These are phyloP conservation scores for Thymus quinquecostatus DNA, from an alignment of 257 asterid species.

Conservation along the genomic window DNA sequence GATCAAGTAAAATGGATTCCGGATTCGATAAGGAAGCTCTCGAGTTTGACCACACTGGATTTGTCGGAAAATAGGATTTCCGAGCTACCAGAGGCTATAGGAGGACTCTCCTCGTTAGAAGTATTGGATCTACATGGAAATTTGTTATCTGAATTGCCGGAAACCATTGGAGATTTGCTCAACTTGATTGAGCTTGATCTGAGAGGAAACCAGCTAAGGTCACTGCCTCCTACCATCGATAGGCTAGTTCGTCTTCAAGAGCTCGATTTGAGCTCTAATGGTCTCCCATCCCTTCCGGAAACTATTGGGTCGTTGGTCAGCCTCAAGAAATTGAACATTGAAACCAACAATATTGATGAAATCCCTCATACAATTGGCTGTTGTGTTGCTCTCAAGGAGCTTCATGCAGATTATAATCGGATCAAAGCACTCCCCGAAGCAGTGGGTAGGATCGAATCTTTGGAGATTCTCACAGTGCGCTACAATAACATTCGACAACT, in stretches of 20 bases:
- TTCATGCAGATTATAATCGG: constrained; percentile 72
- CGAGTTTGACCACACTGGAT: constrained; percentile 65
- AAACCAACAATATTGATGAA: constrained; percentile 78
- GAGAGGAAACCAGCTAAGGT: constrained; percentile 69
- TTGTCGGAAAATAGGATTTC: constrained; percentile 76
- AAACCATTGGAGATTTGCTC: constrained; percentile 71
- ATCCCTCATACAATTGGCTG: constrained; percentile 78
- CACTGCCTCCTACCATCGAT: constrained; percentile 60
- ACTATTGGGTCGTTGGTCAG: constrained; percentile 70
- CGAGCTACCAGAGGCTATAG: constrained; percentile 67
- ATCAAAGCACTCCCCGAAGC: constrained; percentile 95
- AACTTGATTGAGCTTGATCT: constrained; percentile 63
- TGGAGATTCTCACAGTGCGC: constrained; percentile 76
- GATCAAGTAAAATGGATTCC: constrained; percentile 96
- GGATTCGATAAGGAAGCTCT: constrained; percentile 86
- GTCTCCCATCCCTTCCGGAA: constrained; percentile 65
- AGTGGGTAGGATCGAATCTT: constrained; percentile 64
- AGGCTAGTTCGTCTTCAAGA: constrained; percentile 67
- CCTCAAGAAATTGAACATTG: constrained; percentile 64
- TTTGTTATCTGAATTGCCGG: constrained; percentile 63
- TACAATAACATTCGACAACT: constrained; percentile 71
- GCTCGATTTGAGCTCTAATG: constrained; percentile 83
- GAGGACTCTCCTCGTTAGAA: constrained; percentile 63
- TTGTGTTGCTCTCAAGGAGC: constrained; percentile 70
- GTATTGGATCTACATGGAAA: constrained; percentile 68